Base-by-base conservation (phyloP, 2,329 filamentous ascomycete genomes). In the Sporothrix euskadiensis region DNA sequence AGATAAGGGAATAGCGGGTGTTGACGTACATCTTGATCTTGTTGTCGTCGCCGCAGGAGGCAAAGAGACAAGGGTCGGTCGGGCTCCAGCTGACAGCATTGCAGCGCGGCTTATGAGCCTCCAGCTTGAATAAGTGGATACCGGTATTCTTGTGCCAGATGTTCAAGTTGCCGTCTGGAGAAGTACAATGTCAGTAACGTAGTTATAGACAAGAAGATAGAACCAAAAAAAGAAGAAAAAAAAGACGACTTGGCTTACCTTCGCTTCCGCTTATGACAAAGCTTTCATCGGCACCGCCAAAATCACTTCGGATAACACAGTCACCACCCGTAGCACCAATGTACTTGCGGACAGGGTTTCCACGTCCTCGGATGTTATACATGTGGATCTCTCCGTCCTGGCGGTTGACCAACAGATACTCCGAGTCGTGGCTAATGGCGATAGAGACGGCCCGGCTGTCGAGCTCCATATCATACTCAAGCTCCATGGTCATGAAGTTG, bases 51-150 rank as follows among this genome's bases (percentile, higher is more conserved):
- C 95, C 94, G 74, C 93, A 95, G 14, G 94, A 95, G 19, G 94
- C 96, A 82, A 98, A 93, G 84, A 98, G 91, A 75, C 88, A 89
- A 0, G 93, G 90, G 79, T 98, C 89, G 12, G 84, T 86, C 0
- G 96, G 94, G 78, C 95, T 96, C 95, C 96, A 99, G 30, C 91
- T 88, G 52, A 97, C 92, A 8, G 93, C 89, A 80, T 98, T 98
- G 76, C 96, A 95, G 47, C 94, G 91, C 14, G 88, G 87, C 7
- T 85, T 83, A 78, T 98, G 95, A 0, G 90, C 94, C 44, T 89
- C 87, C 2, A 98, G 84, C 66, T 88, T 90, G 79, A 94, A 92
- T 6, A 99, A 89, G 0, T 91, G 85, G 6, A 87, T 85, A 6
- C 93, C 94, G 49, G 92, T 93, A 73, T 90, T 91, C 81, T 94